Evolutionary conservation across 352 stramenopile species (phyloP).

Genomic region (Globisporangium apiculatum): DNA sequence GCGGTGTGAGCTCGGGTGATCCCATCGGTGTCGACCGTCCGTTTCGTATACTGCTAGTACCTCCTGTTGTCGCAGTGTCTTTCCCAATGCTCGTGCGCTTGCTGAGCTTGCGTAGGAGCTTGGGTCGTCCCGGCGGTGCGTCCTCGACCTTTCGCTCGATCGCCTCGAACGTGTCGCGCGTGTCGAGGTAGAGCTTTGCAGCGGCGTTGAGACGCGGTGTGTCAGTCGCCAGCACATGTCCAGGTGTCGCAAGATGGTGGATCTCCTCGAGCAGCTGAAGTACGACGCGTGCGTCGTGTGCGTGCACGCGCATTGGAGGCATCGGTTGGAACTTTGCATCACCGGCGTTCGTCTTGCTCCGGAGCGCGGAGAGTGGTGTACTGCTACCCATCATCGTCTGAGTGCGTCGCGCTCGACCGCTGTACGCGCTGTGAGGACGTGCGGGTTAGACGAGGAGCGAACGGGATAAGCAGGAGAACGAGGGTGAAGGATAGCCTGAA

Average conservation of each 20-base stretch:
- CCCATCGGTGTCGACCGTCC: background rate
- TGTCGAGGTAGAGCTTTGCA: constrained; percentile 70
- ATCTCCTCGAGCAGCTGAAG: constrained; percentile 72
- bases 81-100: constrained; percentile 17
- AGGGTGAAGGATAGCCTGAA: no score
- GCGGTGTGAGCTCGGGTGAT: constrained; percentile 6
- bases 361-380: constrained; percentile 3
- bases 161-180: constrained; percentile 61
- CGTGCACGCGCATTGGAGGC: background rate
- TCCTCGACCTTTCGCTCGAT: constrained; percentile 52
- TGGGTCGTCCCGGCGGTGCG: constrained; percentile 29
- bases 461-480: no score
- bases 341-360: background rate
- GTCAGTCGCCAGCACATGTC: constrained; percentile 18
- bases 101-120: constrained; percentile 51
- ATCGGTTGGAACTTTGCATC: constrained; percentile 2
- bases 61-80: background rate
- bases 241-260: constrained; percentile 25
- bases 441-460: no score
- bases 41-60: background rate
- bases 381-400: constrained; percentile 6
- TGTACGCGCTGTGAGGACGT: no score
- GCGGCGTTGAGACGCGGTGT: constrained; percentile 45
- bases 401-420: background rate
- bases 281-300: constrained; percentile 49